These are phyloP conservation scores for Alisma plantagoaquatica DNA, from an alignment of 106 monocot species.

Conservation along the genomic window DNA sequence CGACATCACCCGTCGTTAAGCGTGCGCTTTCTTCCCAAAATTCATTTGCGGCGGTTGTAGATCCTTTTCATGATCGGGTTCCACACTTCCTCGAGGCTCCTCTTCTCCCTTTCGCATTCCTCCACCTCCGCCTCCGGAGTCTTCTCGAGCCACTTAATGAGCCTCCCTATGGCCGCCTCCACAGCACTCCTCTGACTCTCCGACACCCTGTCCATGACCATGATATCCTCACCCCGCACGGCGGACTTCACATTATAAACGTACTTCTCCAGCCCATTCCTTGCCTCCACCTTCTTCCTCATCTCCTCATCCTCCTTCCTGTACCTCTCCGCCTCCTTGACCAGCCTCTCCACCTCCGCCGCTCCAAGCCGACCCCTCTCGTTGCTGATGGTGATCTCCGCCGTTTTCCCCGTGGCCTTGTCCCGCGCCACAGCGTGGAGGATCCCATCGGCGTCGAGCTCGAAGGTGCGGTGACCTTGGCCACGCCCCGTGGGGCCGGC, in stretches of 20 bases:
- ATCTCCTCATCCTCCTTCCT: conserved; percentile 32
- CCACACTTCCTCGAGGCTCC: not conserved
- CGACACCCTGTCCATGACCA: not conserved
- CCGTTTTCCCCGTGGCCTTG: conserved; percentile 35
- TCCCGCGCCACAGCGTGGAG: conserved; percentile 54
- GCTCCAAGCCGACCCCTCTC: conserved; percentile 14
- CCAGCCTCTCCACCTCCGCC: conserved; percentile 13
- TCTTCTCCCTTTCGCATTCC: conserved; percentile 7
- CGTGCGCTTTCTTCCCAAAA: no score
- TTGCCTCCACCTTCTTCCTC: conserved; percentile 45
- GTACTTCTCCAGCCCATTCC: conserved; percentile 63
- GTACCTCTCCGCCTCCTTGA: conserved; percentile 25
- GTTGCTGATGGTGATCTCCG: conserved; percentile 11
- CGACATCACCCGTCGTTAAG: no score
- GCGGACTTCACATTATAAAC: conserved; percentile 51
- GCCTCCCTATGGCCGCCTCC: conserved; percentile 20
- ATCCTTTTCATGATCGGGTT: not conserved
- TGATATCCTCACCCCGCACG: conserved; percentile 7
- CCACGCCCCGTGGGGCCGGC: conserved; percentile 47
- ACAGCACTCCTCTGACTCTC: conserved; percentile 36
- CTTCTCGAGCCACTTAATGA: conserved; percentile 2
- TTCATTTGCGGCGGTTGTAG: no score
- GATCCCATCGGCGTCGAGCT: conserved; percentile 54
- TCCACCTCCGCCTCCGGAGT: conserved; percentile 6
- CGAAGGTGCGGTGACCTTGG: conserved; percentile 54